These are phyloP conservation scores for Effrenium voratum DNA, from an alignment of 73 alveolate species.

Conservation along the genomic window DNA sequence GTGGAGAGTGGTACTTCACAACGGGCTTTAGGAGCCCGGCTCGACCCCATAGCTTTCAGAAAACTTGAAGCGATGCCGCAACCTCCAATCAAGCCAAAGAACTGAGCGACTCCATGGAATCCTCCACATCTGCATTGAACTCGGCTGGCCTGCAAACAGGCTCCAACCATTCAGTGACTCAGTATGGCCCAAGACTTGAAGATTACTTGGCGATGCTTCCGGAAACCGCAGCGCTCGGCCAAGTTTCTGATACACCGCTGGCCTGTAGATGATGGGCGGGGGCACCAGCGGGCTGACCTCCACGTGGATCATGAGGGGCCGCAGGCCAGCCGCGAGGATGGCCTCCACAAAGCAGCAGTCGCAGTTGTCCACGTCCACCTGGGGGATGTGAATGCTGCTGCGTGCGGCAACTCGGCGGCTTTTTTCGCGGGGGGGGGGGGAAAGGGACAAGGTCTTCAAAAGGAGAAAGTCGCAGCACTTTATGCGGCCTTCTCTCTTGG, in stretches of 20 bases:
- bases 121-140: neutral
- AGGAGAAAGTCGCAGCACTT: no score
- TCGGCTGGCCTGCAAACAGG: neutral
- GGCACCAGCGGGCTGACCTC: slow-evolving; percentile 88
- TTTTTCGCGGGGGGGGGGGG: no score
- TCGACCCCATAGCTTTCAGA: neutral
- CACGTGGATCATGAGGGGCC: slow-evolving; percentile 76
- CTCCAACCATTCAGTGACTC: neutral
- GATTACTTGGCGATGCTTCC: no score
- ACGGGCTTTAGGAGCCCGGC: no score
- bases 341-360: slow-evolving; percentile 91
- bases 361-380: slow-evolving; percentile 90
- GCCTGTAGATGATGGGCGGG: slow-evolving; percentile 86
- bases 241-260: neutral
- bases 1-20: no score
- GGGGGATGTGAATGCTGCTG: neutral
- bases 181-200: no score
- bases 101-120: slow-evolving; percentile 37
- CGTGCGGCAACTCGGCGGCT: no score
- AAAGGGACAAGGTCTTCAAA: no score
- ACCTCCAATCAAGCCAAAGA: neutral
- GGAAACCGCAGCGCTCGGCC: no score
- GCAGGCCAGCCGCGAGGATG: slow-evolving; percentile 17
- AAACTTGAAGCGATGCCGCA: neutral
- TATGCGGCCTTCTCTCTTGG: no score